These are phyloP conservation scores for Xylariaceae sp. DNA, from an alignment of 2,329 filamentous ascomycete genomes.

Conservation along the genomic window DNA sequence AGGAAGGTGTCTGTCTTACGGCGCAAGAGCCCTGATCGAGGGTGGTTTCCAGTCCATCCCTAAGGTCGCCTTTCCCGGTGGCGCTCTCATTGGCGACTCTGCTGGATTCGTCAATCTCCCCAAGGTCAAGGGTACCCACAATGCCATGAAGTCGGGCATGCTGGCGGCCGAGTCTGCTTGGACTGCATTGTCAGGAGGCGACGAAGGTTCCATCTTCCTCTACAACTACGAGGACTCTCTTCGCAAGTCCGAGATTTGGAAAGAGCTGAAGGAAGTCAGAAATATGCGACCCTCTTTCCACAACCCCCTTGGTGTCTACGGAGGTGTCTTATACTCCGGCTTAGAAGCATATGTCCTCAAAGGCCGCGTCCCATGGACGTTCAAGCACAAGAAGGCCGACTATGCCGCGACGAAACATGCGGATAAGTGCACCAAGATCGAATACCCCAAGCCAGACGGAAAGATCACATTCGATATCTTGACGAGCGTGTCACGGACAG, in stretches of 20 bases:
- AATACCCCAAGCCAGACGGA: conserved; percentile 94
- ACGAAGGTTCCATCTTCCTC: conserved; percentile 75
- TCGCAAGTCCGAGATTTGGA: conserved; percentile 84
- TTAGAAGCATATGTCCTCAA: conserved; percentile 85
- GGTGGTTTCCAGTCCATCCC: conserved; percentile 97
- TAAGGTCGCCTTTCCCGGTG: conserved; percentile 93
- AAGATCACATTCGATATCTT: conserved; percentile 94
- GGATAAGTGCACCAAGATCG: conserved; percentile 79
- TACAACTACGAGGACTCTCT: conserved; percentile 92
- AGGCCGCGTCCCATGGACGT: conserved; percentile 84
- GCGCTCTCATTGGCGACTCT: conserved; percentile 91
- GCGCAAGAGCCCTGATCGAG: conserved; percentile 84
- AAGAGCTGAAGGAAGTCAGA: conserved; percentile 88
- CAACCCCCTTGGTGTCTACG: conserved; percentile 78
- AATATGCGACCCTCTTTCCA: conserved; percentile 98
- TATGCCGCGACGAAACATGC: conserved; percentile 75
- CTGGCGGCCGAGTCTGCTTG: conserved; percentile 89
- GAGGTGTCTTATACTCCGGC: conserved; percentile 88
- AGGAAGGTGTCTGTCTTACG: conserved; percentile 96
- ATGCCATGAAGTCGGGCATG: conserved; percentile 97
- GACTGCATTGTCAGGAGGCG: conserved; percentile 59
- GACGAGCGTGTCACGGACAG: conserved; percentile 90
- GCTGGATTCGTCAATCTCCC: conserved; percentile 96
- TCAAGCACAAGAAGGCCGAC: conserved; percentile 79
- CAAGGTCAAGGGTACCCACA: conserved; percentile 98